These are phyloP conservation scores for Leccinum truebloodii DNA, from an alignment of 768 basidiomycete species.

Conservation along the genomic window DNA sequence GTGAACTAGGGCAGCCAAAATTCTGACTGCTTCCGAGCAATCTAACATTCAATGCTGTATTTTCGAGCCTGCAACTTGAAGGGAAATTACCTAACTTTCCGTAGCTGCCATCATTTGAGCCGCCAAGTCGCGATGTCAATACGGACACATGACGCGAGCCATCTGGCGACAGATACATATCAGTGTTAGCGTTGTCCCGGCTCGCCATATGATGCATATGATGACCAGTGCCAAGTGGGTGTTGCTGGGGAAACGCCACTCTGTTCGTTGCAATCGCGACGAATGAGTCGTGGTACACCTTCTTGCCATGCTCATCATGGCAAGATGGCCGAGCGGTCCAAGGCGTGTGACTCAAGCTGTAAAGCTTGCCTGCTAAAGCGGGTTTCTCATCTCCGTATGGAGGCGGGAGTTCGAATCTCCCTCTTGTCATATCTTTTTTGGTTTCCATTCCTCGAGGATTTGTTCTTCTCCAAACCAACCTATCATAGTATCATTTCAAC, in stretches of 20 bases:
- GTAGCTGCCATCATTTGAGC: not conserved
- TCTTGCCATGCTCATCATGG: slow-evolving; percentile 20
- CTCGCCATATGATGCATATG: too few relatives aligned
- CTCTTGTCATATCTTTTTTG: slow-evolving; percentile 30
- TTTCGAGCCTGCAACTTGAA: not conserved
- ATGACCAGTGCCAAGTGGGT: too few relatives aligned
- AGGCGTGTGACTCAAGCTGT: slow-evolving; percentile 63
- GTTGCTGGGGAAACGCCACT: not conserved
- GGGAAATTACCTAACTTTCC: too few relatives aligned
- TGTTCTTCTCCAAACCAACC: not conserved
- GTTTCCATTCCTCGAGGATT: not conserved
- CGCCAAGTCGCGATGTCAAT: not conserved
- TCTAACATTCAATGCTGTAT: not conserved
- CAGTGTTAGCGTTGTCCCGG: not conserved
- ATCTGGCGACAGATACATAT: not conserved
- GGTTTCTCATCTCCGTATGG: slow-evolving; percentile 35
- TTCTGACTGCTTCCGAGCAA: not conserved
- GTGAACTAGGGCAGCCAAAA: not conserved
- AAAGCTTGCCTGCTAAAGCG: slow-evolving; percentile 29
- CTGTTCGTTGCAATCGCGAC: not conserved
- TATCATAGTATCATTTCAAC: not conserved
- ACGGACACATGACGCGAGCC: not conserved
- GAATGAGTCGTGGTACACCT: not conserved
- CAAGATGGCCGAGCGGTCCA: slow-evolving; percentile 65
- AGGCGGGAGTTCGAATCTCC: slow-evolving; percentile 38